Conservation (phyloP, 2,329 filamentous ascomycete species). For the Curvularia hawaiiensis region DNA sequence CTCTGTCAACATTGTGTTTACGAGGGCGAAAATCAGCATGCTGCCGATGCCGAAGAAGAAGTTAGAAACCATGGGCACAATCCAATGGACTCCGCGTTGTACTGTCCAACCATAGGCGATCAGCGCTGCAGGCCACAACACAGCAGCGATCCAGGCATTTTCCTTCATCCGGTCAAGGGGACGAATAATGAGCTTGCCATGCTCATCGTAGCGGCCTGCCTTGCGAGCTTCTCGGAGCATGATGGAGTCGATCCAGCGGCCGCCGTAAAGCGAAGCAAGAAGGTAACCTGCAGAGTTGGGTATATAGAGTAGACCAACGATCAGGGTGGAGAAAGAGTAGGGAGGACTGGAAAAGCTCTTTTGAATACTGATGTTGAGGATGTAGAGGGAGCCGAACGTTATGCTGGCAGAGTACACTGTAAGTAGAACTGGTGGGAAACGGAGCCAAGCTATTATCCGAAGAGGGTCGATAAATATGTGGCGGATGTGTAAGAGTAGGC, state of each 20-base stretch:
- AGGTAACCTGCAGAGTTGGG: constrained; percentile 46
- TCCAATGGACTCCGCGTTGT: constrained; percentile 40
- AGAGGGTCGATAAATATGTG: constrained; percentile 49
- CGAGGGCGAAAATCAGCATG: constrained; percentile 48
- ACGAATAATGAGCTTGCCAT: constrained; percentile 42
- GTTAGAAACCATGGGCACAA: constrained; percentile 46
- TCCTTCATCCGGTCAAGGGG: constrained; percentile 50
- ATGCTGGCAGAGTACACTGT: constrained; percentile 50
- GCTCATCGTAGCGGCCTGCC: constrained; percentile 43
- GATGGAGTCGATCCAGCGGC: constrained; percentile 49
- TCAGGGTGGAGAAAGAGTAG: constrained; percentile 45
- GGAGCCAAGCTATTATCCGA: constrained; percentile 46
- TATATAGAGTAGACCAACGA: constrained; percentile 48
- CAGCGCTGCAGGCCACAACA: constrained; percentile 44
- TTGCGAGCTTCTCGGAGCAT: constrained; percentile 48
- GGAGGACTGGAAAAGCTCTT: constrained; percentile 40
- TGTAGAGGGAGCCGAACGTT: constrained; percentile 47
- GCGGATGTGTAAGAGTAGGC: constrained; percentile 32
- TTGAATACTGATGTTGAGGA: constrained; percentile 49
- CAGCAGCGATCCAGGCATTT: constrained; percentile 47
- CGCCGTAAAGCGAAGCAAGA: constrained; percentile 43
- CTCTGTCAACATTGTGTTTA: constrained; percentile 49
- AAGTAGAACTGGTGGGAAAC: constrained; percentile 45
- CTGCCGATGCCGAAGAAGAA: constrained; percentile 50
- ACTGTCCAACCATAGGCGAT: constrained; percentile 48